A percentile compares a stretch with the other conserved stretches of the same genome.
These are phyloP conservation scores for Protea cynaroides DNA, from an alignment of 164 flowering plant species.

Conservation along the genomic window DNA sequence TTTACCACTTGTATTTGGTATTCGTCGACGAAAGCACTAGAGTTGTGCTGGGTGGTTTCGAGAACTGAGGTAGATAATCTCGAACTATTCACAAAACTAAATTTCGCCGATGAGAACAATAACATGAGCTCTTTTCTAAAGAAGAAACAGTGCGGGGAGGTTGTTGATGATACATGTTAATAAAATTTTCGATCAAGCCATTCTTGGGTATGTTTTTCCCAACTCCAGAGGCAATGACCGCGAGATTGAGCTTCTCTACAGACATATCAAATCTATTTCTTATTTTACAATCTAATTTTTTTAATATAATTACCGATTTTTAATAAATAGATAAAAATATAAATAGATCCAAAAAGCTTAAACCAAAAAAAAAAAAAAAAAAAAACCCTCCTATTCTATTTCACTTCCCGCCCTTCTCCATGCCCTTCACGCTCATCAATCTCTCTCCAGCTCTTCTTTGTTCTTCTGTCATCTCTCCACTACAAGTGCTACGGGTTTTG, in stretches of 20 bases:
- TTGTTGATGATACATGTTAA: slow-evolving; percentile 36
- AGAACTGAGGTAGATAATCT: slow-evolving; percentile 10
- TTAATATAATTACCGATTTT: too few species aligned
- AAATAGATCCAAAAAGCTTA: too few species aligned
- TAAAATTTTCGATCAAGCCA: slow-evolving; percentile 44
- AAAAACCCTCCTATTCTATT: too few species aligned
- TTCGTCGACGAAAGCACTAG: slow-evolving; percentile 64
- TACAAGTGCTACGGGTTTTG: too few species aligned
- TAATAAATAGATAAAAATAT: too few species aligned
- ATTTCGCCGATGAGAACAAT: slow-evolving; percentile 12
- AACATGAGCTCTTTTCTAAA: slow-evolving; percentile 21
- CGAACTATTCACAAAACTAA: slow-evolving; percentile 11
- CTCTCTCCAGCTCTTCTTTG: too few species aligned
- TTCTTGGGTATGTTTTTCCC: slow-evolving; percentile 45
- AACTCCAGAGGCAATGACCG: slow-evolving; percentile 22
- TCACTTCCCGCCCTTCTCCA: too few species aligned
- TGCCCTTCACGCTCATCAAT: too few species aligned
- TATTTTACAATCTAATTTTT: too few species aligned
- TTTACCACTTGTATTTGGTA: slow-evolving; percentile 64
- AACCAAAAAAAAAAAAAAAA: too few species aligned
- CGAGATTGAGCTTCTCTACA: slow-evolving; percentile 16
- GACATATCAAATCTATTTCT: too few species aligned
- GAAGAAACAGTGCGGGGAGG: slow-evolving; percentile 32
- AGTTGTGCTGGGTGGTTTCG: slow-evolving; percentile 37
- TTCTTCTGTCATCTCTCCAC: too few species aligned